Conservation (phyloP, 2,329 filamentous ascomycete genomes). For the Fusarium anguioides region DNA sequence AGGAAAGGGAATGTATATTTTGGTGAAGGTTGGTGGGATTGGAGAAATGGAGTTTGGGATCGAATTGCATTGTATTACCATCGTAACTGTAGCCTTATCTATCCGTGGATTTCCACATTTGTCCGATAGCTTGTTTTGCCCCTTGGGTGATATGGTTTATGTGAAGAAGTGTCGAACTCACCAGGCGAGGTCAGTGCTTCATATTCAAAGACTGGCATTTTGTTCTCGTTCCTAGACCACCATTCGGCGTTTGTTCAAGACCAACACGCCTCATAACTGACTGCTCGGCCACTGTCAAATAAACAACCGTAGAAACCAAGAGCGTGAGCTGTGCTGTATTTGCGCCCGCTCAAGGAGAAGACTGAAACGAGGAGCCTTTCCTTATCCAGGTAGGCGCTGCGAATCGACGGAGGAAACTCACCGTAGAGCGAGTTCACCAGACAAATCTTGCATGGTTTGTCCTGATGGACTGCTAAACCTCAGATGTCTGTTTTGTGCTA, state of each 20-base stretch:
- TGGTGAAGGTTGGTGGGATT: conserved; percentile 16
- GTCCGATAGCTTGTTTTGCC: neutral
- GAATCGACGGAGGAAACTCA: too few species aligned
- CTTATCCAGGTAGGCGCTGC: too few species aligned
- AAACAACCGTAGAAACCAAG: too few species aligned
- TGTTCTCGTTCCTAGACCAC: too few species aligned
- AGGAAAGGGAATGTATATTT: conserved; percentile 35
- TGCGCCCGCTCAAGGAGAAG: too few species aligned
- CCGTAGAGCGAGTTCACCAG: neutral
- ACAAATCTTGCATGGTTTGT: too few species aligned
- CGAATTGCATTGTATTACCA: conserved; percentile 34
- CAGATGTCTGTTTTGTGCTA: neutral
- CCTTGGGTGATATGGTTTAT: neutral
- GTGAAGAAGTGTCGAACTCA: neutral
- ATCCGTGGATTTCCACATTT: conserved; percentile 10
- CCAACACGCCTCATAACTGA: too few species aligned
- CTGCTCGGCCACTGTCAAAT: too few species aligned
- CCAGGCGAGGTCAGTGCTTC: neutral
- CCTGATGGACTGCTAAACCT: neutral
- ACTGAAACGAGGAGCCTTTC: too few species aligned
- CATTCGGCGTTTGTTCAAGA: too few species aligned
- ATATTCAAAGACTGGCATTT: too few species aligned
- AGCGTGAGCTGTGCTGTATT: too few species aligned
- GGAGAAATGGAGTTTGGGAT: conserved; percentile 37
- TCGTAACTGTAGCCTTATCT: conserved; percentile 24